Percentiles rank a stretch among this genome's conserved stretches.
Conservation (phyloP, 2,329 filamentous ascomycete genomes). For the Diaporthe sp. region DNA sequence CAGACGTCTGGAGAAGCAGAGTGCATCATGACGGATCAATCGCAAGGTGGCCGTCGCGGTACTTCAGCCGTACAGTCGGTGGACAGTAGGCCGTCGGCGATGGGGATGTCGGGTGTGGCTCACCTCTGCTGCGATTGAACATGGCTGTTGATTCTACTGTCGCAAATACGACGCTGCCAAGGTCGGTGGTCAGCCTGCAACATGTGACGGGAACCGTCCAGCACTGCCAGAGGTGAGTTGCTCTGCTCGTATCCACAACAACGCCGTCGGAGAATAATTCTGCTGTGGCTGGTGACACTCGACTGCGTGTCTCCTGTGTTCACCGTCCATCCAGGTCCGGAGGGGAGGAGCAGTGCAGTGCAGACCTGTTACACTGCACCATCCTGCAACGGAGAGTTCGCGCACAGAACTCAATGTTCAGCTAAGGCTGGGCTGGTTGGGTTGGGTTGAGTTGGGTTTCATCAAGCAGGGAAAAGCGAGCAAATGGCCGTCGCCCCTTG, state of each 20-base stretch:
- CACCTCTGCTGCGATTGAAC: not conserved
- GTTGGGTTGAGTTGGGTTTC: conserved; percentile 2
- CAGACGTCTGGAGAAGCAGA: not conserved
- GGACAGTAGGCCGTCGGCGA: not conserved
- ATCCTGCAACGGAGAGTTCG: not conserved
- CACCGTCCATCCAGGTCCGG: not conserved
- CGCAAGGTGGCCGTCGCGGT: not conserved
- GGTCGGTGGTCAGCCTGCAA: not conserved
- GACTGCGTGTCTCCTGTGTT: not conserved
- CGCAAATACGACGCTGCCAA: not conserved
- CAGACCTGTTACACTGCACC: not conserved
- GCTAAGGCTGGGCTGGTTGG: not conserved
- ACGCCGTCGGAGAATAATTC: not conserved
- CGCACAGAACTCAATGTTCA: not conserved
- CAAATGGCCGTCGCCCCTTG: conserved; percentile 1
- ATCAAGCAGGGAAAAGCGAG: not conserved
- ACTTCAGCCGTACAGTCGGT: not conserved
- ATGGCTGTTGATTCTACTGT: not conserved
- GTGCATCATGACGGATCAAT: not conserved
- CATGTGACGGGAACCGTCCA: not conserved
- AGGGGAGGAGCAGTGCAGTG: not conserved
- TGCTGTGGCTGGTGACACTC: conserved; percentile 14
- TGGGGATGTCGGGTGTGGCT: not conserved
- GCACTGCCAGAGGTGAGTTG: no score
- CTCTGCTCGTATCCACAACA: conserved; percentile 9